These are phyloP conservation scores for Persicaria maculosa DNA, from an alignment of 148 eudicot genomes.

Conservation along the genomic window DNA sequence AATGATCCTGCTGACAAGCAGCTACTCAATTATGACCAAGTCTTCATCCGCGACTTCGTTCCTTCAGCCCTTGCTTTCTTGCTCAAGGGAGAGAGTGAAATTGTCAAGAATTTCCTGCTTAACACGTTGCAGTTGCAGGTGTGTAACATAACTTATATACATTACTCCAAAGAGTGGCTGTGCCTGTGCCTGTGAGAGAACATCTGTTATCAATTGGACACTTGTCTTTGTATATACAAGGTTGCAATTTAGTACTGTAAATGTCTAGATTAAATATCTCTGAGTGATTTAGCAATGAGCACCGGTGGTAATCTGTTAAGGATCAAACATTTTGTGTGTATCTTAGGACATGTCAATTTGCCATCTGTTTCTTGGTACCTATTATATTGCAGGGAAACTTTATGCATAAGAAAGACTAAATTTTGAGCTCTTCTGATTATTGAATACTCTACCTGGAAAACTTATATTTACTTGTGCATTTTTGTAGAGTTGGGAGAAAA, in stretches of 20 bases:
- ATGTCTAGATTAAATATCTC: not conserved
- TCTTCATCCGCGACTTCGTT: slow-evolving; percentile 80
- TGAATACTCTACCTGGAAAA: not conserved
- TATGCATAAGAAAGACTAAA: not conserved
- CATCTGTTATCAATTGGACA: not conserved
- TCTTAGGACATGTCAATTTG: not conserved
- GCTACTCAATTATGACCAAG: slow-evolving; percentile 74
- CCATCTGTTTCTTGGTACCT: not conserved
- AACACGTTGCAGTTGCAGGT: slow-evolving; percentile 95
- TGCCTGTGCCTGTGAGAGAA: not conserved
- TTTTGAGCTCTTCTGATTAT: not conserved
- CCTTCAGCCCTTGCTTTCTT: slow-evolving; percentile 87
- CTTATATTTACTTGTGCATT: not conserved
- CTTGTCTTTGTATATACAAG: not conserved
- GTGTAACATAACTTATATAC: not conserved
- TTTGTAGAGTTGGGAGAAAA: slow-evolving; percentile 85
- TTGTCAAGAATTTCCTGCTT: slow-evolving; percentile 81
- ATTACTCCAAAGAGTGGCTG: not conserved
- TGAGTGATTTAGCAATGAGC: not conserved
- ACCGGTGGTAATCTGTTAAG: not conserved
- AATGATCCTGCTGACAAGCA: slow-evolving; percentile 50
- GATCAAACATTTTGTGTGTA: not conserved
- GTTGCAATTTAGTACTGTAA: not conserved
- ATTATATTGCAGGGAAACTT: not conserved
- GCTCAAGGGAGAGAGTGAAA: slow-evolving; percentile 78